phyloP scores from a whole-genome alignment of 495 filamentous ascomycete genomes.

The Bombardia bombarda region DNA sequence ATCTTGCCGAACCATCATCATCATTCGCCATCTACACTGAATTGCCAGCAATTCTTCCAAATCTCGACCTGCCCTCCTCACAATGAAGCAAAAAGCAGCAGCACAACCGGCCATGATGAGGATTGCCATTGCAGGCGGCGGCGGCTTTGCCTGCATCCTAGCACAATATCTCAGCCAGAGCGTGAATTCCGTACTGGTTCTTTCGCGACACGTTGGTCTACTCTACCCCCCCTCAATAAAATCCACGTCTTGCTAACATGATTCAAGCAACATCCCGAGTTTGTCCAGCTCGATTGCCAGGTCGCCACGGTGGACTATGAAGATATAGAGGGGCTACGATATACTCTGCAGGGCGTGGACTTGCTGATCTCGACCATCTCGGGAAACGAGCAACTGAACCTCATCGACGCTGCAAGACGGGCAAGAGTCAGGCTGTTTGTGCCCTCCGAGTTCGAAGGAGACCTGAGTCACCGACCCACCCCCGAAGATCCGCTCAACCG shows the following conservation, averaged over 20 bases:
- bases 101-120: slow-evolving; percentile 47
- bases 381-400: slow-evolving; percentile 54
- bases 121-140: slow-evolving; percentile 66
- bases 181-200: slow-evolving; percentile 57
- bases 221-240: no score
- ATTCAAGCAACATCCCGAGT: slow-evolving; percentile 23
- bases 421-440: slow-evolving; percentile 60
- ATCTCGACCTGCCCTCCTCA: slow-evolving; percentile 3
- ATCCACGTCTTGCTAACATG: slow-evolving; percentile 3
- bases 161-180: slow-evolving; percentile 51
- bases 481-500: slow-evolving; percentile 51
- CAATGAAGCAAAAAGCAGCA: slow-evolving; percentile 27
- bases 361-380: slow-evolving; percentile 68
- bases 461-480: slow-evolving; percentile 33
- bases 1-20: neutral
- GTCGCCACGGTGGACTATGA: slow-evolving; percentile 58
- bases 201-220: slow-evolving; percentile 51
- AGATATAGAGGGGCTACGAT: slow-evolving; percentile 45
- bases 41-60: neutral
- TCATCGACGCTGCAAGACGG: slow-evolving; percentile 62
- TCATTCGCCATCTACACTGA: neutral
- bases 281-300: slow-evolving; percentile 44
- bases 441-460: slow-evolving; percentile 70
- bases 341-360: slow-evolving; percentile 60
- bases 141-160: slow-evolving; percentile 58